These are phyloP conservation scores for Dipteronia dyeriana DNA, from an alignment of 345 rosid species.

Conservation along the genomic window DNA sequence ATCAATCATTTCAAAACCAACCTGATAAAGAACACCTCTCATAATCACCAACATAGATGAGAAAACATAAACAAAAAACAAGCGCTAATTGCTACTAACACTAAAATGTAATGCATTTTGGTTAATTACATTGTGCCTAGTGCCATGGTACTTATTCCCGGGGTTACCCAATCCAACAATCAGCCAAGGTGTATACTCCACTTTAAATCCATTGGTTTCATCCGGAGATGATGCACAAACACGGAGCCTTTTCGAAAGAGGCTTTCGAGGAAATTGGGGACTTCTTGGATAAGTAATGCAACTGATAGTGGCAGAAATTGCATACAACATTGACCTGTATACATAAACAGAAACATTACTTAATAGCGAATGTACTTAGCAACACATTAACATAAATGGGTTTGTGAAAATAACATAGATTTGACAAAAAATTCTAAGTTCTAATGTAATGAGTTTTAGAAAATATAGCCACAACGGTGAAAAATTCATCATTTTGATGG, in stretches of 20 bases:
- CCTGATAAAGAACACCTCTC: constrained; percentile 38
- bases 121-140: constrained; percentile 83
- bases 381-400: background rate
- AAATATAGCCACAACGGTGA: background rate
- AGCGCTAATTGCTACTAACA: background rate
- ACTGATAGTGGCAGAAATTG: constrained; percentile 49
- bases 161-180: constrained; percentile 96
- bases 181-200: constrained; percentile 91
- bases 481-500: background rate
- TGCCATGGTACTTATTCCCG: constrained; percentile 89
- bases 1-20: constrained; percentile 94
- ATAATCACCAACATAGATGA: constrained; percentile 16
- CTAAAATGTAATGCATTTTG: background rate
- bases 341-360: background rate
- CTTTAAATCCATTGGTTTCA: constrained; percentile 39
- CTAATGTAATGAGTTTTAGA: background rate
- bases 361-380: background rate
- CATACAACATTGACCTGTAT: constrained; percentile 66
- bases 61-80: background rate
- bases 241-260: constrained; percentile 34
- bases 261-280: constrained; percentile 33
- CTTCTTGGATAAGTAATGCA: constrained; percentile 40
- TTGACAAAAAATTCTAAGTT: no score
- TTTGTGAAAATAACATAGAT: background rate
- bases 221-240: constrained; percentile 46